Percentiles rank a stretch among this genome's conserved stretches.
Evolutionary conservation across 352 stramenopile genomes (phyloP).

Genomic region (Phytophthora quininea): DNA sequence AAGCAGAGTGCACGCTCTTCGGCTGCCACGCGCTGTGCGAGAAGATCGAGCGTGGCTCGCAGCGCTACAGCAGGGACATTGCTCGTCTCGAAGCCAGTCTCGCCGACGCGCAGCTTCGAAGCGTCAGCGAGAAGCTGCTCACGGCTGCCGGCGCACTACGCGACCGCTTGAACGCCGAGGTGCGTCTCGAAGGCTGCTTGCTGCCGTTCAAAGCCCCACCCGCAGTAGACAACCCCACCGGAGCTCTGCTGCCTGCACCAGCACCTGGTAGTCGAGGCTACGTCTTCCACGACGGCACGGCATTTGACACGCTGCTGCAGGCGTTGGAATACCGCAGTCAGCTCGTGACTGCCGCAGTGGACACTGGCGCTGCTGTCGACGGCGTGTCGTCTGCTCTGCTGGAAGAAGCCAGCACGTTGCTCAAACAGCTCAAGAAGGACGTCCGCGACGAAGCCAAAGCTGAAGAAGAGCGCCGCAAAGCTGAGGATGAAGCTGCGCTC

Average conservation of each 20-base stretch:
- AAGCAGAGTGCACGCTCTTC: constrained; percentile 85
- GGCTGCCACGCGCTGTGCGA: constrained; percentile 68
- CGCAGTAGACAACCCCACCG: constrained; percentile 9
- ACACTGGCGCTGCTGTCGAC: constrained; percentile 48
- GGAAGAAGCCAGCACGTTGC: constrained; percentile 56
- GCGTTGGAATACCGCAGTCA: constrained; percentile 69
- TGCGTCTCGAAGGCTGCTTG: constrained; percentile 65
- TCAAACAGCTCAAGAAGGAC: constrained; percentile 87
- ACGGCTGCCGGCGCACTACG: constrained; percentile 45
- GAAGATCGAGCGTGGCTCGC: constrained; percentile 63
- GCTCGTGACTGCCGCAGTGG: constrained; percentile 57
- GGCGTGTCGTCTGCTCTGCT: constrained; percentile 59
- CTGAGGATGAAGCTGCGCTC: constrained; percentile 69
- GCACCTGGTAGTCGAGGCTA: constrained; percentile 34
- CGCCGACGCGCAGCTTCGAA: constrained; percentile 46
- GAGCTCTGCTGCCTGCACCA: constrained; percentile 8
- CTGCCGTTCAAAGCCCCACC: constrained; percentile 45
- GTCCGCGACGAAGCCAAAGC: constrained; percentile 79
- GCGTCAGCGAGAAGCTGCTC: constrained; percentile 68
- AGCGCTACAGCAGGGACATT: constrained; percentile 60
- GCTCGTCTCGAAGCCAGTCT: constrained; percentile 71
- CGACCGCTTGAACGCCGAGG: constrained; percentile 70
- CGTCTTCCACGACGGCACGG: constrained; percentile 57
- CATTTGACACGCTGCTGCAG: constrained; percentile 62
- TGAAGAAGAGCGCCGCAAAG: constrained; percentile 74